phyloP scores from a whole-genome alignment of 352 stramenopile species.

The Pseudoperonospora humuli region DNA sequence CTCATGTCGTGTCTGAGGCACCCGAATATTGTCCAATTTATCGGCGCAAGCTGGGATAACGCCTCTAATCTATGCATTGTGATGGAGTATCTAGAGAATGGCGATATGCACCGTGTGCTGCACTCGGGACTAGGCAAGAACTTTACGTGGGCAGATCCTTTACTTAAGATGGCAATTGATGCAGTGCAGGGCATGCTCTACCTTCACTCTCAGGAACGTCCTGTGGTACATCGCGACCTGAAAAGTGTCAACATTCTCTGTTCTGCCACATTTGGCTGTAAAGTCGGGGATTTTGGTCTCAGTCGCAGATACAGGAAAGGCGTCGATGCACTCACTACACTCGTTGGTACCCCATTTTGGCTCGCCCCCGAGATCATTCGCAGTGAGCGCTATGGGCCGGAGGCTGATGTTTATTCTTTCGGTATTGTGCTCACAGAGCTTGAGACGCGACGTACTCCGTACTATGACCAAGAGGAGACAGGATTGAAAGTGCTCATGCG shows the following conservation, averaged over 20 bases:
- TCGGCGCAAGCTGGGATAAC: slow-evolving; percentile 85
- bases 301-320: slow-evolving; percentile 74
- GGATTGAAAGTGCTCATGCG: slow-evolving; percentile 76
- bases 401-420: slow-evolving; percentile 85
- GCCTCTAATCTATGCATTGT: slow-evolving; percentile 85
- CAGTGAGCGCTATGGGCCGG: slow-evolving; percentile 71
- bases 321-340: slow-evolving; percentile 76
- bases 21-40: slow-evolving; percentile 87
- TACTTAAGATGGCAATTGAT: slow-evolving; percentile 85
- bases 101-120: slow-evolving; percentile 81
- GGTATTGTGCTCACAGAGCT: slow-evolving; percentile 85
- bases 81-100: slow-evolving; percentile 87
- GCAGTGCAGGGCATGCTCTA: slow-evolving; percentile 84
- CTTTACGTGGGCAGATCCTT: slow-evolving; percentile 78
- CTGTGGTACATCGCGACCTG: slow-evolving; percentile 79
- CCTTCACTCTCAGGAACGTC: slow-evolving; percentile 74
- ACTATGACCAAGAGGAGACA: slow-evolving; percentile 66
- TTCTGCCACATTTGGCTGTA: slow-evolving; percentile 82
- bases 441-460: slow-evolving; percentile 74
- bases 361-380: slow-evolving; percentile 84
- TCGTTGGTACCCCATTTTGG: slow-evolving; percentile 84
- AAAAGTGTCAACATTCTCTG: slow-evolving; percentile 88
- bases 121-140: slow-evolving; percentile 71
- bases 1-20: slow-evolving; percentile 82
- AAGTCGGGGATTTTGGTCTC: slow-evolving; percentile 84